A percentile compares a stretch with the other conserved stretches of the same genome.
Conservation (phyloP, 2,329 filamentous ascomycete genomes). For the Aspergillus oerlinghausenensis region DNA sequence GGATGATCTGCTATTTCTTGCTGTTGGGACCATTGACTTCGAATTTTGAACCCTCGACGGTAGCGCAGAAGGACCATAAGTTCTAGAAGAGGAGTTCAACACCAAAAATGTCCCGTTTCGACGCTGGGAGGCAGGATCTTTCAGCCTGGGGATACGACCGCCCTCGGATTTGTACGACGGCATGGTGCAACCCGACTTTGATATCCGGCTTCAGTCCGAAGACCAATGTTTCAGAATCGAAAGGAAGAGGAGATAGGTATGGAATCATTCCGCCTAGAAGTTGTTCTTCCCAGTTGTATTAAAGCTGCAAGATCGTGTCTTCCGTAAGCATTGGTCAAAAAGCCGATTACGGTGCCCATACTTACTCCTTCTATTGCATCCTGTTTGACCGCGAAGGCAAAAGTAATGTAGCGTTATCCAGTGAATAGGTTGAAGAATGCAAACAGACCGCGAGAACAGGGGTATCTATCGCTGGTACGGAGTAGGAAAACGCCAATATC, state of each 20-base stretch:
- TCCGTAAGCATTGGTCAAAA: slow-evolving; percentile 4
- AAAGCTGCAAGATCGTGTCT: slow-evolving; percentile 3
- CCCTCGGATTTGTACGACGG: slow-evolving; percentile 31
- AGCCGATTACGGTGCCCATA: neutral
- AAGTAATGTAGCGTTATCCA: neutral
- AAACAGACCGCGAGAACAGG: neutral
- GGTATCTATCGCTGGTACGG: slow-evolving; percentile 3
- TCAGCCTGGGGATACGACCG: slow-evolving; percentile 27
- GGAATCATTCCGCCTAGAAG: slow-evolving; percentile 29
- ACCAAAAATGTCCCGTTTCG: slow-evolving; percentile 22
- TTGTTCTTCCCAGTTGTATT: neutral
- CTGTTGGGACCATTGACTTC: slow-evolving; percentile 17
- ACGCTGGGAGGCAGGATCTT: slow-evolving; percentile 20
- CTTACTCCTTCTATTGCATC: slow-evolving; percentile 3
- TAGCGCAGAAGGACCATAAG: slow-evolving; percentile 14
- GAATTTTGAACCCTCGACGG: slow-evolving; percentile 25
- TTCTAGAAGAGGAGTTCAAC: slow-evolving; percentile 17
- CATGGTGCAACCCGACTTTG: slow-evolving; percentile 31
- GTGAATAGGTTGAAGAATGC: neutral
- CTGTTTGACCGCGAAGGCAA: neutral
- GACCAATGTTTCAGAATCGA: slow-evolving; percentile 22
- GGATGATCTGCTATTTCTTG: slow-evolving; percentile 21
- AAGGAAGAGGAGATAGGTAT: slow-evolving; percentile 17
- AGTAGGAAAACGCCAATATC: slow-evolving; percentile 1
- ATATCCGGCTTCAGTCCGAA: slow-evolving; percentile 24